phyloP scores from a whole-genome alignment of 768 basidiomycete genomes.

The Rickenella mellea region DNA sequence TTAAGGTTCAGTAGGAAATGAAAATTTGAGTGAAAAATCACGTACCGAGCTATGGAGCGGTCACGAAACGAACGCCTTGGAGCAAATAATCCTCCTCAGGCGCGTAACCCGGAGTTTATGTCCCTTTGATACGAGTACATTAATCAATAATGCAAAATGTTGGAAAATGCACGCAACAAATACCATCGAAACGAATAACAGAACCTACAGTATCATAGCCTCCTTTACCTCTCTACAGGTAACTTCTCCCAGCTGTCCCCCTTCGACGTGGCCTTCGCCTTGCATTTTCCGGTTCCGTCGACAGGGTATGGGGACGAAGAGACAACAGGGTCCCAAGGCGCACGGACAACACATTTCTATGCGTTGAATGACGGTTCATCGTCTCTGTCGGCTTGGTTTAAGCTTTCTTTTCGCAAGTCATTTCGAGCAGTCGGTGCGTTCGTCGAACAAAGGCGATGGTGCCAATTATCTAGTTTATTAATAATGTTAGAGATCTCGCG shows the following conservation, averaged over 20 bases:
- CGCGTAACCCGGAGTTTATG: conserved; percentile 72
- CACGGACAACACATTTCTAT: conserved; percentile 80
- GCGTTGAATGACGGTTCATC: conserved; percentile 78
- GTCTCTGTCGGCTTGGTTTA: conserved; percentile 25
- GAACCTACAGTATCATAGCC: conserved; percentile 84
- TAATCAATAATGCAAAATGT: neutral
- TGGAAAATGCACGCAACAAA: conserved; percentile 16
- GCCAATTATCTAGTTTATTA: conserved; percentile 50
- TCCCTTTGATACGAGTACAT: conserved; percentile 83
- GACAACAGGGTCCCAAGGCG: conserved; percentile 56
- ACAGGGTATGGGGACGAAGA: conserved; percentile 20
- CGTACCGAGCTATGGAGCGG: conserved; percentile 71
- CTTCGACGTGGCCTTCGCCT: conserved; percentile 58
- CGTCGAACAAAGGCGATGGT: conserved; percentile 75
- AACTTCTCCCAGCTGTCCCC: conserved; percentile 60
- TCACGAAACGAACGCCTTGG: conserved; percentile 70
- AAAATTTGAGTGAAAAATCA: conserved; percentile 8
- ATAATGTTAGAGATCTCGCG: neutral
- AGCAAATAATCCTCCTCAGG: conserved; percentile 78
- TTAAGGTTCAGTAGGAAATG: neutral
- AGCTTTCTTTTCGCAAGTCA: conserved; percentile 42
- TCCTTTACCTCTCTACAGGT: conserved; percentile 88
- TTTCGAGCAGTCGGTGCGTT: conserved; percentile 44
- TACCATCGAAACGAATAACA: conserved; percentile 91
- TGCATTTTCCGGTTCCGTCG: too few species aligned